These are phyloP conservation scores for Crataegus laevigata DNA, from an alignment of 306 rosid species.

Conservation along the genomic window DNA sequence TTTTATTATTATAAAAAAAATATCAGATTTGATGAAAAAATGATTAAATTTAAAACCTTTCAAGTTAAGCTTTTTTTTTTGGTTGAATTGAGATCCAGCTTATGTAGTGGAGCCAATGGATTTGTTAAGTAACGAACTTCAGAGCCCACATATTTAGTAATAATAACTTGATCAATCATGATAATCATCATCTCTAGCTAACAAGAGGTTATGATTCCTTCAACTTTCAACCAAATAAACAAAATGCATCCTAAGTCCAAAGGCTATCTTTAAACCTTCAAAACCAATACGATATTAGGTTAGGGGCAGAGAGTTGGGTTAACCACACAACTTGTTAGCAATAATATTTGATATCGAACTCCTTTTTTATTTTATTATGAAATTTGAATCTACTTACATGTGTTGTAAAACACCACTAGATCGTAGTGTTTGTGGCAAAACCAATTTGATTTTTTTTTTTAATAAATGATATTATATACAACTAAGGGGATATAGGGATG, in stretches of 20 bases:
- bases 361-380: no score
- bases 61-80: neutral
- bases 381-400: neutral
- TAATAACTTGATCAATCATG: neutral
- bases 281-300: neutral
- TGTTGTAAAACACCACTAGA: neutral
- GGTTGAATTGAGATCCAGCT: neutral
- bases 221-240: constrained; percentile 6
- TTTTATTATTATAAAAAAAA: neutral
- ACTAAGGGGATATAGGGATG: no score
- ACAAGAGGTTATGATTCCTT: constrained; percentile 1
- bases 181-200: neutral
- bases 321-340: no score
- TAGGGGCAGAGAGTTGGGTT: neutral
- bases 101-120: neutral
- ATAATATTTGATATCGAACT: neutral
- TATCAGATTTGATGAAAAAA: neutral
- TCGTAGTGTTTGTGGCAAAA: neutral
- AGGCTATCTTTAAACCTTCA: neutral
- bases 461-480: no score
- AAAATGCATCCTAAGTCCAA: neutral
- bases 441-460: neutral
- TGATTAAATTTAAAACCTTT: neutral
- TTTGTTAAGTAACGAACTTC: neutral
- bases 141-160: constrained; percentile 1